Evolutionary conservation across 129 eudicot genomes (phyloP).

Genomic region (Flaveria robusta): DNA sequence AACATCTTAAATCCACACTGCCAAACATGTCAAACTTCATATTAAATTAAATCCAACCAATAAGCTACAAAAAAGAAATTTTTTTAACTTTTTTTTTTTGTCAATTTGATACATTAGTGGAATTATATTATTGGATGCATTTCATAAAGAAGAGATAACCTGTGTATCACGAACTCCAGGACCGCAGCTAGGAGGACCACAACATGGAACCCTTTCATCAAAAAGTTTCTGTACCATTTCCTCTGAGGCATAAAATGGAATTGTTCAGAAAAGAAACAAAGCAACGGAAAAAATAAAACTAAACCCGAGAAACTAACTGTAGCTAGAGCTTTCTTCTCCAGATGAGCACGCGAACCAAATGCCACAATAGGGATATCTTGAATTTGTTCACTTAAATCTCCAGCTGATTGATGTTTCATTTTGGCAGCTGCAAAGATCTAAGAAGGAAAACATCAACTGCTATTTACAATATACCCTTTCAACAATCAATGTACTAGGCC

Average conservation of each 20-base stretch:
- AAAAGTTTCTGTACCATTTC: slow-evolving; percentile 94
- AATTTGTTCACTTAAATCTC: slow-evolving; percentile 44
- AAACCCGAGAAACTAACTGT: slow-evolving; percentile 48
- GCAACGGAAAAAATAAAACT: background rate
- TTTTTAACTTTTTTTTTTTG: too few relatives aligned
- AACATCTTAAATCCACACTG: slow-evolving; percentile 99
- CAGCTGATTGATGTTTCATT: slow-evolving; percentile 38
- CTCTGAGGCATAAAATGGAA: slow-evolving; percentile 57
- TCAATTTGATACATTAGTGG: background rate
- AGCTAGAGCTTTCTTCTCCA: slow-evolving; percentile 95
- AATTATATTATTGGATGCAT: background rate
- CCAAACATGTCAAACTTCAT: slow-evolving; percentile 14
- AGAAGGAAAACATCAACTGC: slow-evolving; percentile 39
- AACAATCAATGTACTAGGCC: background rate
- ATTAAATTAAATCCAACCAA: background rate
- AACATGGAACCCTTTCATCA: slow-evolving; percentile 97
- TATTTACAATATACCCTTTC: slow-evolving; percentile 9
- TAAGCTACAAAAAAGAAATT: background rate
- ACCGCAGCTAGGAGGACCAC: slow-evolving; percentile 98
- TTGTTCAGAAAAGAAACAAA: slow-evolving; percentile 16
- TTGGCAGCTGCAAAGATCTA: slow-evolving; percentile 77
- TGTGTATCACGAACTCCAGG: slow-evolving; percentile 97
- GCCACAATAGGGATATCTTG: slow-evolving; percentile 72
- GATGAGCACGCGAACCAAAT: slow-evolving; percentile 84
- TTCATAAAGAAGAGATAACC: slow-evolving; percentile 37